Conservation (phyloP, 805 yeast species). For the Myxozyma monticola region DNA sequence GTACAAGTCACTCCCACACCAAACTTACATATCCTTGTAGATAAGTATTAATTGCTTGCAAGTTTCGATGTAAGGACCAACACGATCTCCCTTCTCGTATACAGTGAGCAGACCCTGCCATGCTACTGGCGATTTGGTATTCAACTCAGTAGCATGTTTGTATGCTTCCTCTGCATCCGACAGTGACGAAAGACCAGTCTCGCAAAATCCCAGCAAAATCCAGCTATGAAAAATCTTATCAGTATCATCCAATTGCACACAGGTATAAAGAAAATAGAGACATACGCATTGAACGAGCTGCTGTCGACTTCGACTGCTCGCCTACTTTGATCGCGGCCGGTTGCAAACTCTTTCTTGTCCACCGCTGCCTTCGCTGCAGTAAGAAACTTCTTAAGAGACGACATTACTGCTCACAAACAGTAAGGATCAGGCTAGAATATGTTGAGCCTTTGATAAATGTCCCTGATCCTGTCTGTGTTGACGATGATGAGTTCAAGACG, state of each 20-base stretch:
- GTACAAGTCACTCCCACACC: neutral
- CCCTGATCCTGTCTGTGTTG: too few species aligned
- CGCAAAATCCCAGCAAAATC: slow-evolving; percentile 26
- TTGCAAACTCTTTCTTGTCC: slow-evolving; percentile 56
- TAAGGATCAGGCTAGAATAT: too few species aligned
- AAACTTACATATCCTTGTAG: slow-evolving; percentile 23
- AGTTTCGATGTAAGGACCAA: slow-evolving; percentile 29
- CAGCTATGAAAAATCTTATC: slow-evolving; percentile 12
- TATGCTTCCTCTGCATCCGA: slow-evolving; percentile 51
- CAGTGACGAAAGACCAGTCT: slow-evolving; percentile 37
- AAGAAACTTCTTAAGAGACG: slow-evolving; percentile 17
- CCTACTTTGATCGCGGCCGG: slow-evolving; percentile 57
- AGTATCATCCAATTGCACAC: neutral
- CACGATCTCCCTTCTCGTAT: slow-evolving; percentile 30
- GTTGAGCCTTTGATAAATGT: too few species aligned
- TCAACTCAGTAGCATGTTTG: slow-evolving; percentile 47
- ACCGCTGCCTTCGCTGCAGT: slow-evolving; percentile 35
- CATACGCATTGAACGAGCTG: slow-evolving; percentile 61
- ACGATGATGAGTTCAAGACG: too few species aligned
- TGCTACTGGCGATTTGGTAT: slow-evolving; percentile 53
- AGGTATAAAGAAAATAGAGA: slow-evolving; percentile 32
- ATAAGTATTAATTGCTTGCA: slow-evolving; percentile 28
- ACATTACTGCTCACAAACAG: slow-evolving; percentile 5
- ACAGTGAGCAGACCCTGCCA: slow-evolving; percentile 73
- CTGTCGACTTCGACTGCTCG: slow-evolving; percentile 59